phyloP scores from a whole-genome alignment of 1,284 basidiomycete genomes.

The Fistulina hepatica region DNA sequence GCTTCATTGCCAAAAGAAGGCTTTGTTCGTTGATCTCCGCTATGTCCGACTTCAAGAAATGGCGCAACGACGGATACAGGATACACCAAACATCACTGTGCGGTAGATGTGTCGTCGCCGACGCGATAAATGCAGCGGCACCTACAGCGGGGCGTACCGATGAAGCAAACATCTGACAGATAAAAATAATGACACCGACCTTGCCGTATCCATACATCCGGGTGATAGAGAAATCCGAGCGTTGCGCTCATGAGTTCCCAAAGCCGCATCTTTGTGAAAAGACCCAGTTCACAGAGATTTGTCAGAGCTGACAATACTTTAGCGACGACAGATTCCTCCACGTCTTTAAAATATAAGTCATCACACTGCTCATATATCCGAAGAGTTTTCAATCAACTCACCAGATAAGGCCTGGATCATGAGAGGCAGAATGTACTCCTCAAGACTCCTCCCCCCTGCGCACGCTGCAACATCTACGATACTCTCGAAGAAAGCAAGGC shows the following conservation, averaged over 20 bases:
- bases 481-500: slow-evolving; percentile 90
- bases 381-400: slow-evolving; percentile 24
- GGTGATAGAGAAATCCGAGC: slow-evolving; percentile 88
- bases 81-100: slow-evolving; percentile 93
- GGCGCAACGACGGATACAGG: slow-evolving; percentile 82
- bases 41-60: slow-evolving; percentile 83
- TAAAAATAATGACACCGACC: slow-evolving; percentile 33
- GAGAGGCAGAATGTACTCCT: slow-evolving; percentile 86
- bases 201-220: slow-evolving; percentile 94
- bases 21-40: slow-evolving; percentile 63
- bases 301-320: slow-evolving; percentile 80
- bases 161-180: background rate
- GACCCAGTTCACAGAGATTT: slow-evolving; percentile 73
- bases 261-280: slow-evolving; percentile 86
- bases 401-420: slow-evolving; percentile 91
- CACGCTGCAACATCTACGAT: slow-evolving; percentile 92
- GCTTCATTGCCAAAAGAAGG: slow-evolving; percentile 64
- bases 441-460: slow-evolving; percentile 76
- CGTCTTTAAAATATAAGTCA: slow-evolving; percentile 44
- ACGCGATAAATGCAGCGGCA: slow-evolving; percentile 78
- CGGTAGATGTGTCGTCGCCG: slow-evolving; percentile 70
- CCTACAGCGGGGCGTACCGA: slow-evolving; percentile 44
- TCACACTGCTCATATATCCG: slow-evolving; percentile 6
- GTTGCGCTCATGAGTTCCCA: slow-evolving; percentile 89
- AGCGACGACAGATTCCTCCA: slow-evolving; percentile 88